phyloP scores from a whole-genome alignment of 2,329 filamentous ascomycete species.

The Botrytis fabae region DNA sequence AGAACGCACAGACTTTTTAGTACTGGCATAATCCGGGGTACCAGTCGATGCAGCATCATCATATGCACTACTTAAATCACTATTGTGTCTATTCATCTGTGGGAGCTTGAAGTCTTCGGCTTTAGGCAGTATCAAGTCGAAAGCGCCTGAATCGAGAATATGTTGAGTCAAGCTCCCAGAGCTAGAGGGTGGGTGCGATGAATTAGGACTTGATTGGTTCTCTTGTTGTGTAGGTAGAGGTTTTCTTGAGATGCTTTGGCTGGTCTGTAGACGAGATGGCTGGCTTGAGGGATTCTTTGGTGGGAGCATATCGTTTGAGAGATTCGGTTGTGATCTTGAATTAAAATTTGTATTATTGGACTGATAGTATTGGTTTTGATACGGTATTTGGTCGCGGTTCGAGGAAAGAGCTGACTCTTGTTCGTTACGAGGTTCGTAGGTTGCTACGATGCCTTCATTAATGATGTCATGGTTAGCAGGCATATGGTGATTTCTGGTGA shows the following conservation, averaged over 20 bases:
- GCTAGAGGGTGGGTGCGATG: conserved; percentile 44
- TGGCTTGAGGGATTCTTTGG: neutral
- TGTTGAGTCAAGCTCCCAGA: conserved; percentile 45
- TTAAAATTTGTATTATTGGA: conserved; percentile 9
- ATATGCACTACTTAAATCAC: conserved; percentile 48
- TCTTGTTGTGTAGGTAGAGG: conserved; percentile 49
- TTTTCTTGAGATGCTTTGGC: conserved; percentile 50
- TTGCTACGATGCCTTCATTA: conserved; percentile 42
- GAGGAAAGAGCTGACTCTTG: conserved; percentile 17
- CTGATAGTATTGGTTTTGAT: conserved; percentile 24
- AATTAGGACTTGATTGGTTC: conserved; percentile 44
- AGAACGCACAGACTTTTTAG: conserved; percentile 33
- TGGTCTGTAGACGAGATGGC: conserved; percentile 42
- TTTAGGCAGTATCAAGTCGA: conserved; percentile 43
- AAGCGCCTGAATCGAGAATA: conserved; percentile 50
- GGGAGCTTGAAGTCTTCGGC: conserved; percentile 25
- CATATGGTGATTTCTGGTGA: conserved; percentile 39
- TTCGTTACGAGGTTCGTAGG: conserved; percentile 28
- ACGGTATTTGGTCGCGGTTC: conserved; percentile 26
- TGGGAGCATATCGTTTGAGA: conserved; percentile 22
- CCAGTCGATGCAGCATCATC: conserved; percentile 64
- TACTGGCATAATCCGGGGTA: conserved; percentile 79
- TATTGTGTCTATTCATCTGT: conserved; percentile 41
- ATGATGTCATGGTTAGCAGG: conserved; percentile 40
- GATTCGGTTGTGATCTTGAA: conserved; percentile 29